Evolutionary conservation across 1,284 basidiomycete genomes (phyloP).

Genomic region (Inonotus hispidus): DNA sequence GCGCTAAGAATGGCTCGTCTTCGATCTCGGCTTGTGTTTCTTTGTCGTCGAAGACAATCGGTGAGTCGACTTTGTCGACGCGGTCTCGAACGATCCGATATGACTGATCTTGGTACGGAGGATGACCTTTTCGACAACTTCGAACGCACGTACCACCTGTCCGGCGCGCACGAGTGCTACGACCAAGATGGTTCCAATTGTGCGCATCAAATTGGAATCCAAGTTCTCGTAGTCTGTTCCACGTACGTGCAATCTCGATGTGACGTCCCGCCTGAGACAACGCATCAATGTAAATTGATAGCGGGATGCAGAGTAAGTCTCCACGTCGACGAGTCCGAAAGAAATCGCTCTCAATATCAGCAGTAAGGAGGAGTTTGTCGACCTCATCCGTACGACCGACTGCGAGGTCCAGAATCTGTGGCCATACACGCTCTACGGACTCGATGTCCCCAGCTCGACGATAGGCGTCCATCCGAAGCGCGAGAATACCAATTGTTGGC

Average conservation of each 20-base stretch:
- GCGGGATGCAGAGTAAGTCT: conserved; percentile 68
- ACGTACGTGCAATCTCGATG: conserved; percentile 58
- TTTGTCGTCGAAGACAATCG: conserved; percentile 41
- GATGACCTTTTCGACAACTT: conserved; percentile 77
- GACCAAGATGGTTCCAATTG: conserved; percentile 90
- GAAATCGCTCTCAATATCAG: conserved; percentile 17
- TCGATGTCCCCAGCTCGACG: conserved; percentile 56
- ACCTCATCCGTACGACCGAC: conserved; percentile 32
- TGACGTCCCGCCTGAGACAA: conserved; percentile 65
- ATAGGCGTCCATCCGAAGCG: conserved; percentile 73
- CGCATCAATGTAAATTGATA: conserved; percentile 82
- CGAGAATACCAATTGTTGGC: conserved; percentile 57
- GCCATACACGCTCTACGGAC: conserved; percentile 63
- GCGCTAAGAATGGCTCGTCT: conserved; percentile 6
- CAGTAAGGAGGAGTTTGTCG: conserved; percentile 29
- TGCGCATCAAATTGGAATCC: conserved; percentile 85
- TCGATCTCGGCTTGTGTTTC: conserved; percentile 19
- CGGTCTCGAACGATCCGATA: conserved; percentile 27
- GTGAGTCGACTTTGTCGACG: conserved; percentile 36
- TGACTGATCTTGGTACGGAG: conserved; percentile 47
- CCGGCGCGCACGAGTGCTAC: conserved; percentile 76
- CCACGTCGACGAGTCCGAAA: conserved; percentile 32
- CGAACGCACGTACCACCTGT: conserved; percentile 77
- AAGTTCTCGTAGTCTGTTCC: conserved; percentile 58
- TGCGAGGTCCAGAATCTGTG: conserved; percentile 57